A percentile compares a stretch with the other conserved stretches of the same genome.
phyloP scores from a whole-genome alignment of 208 protist species.

The Trypanosoma avium region DNA sequence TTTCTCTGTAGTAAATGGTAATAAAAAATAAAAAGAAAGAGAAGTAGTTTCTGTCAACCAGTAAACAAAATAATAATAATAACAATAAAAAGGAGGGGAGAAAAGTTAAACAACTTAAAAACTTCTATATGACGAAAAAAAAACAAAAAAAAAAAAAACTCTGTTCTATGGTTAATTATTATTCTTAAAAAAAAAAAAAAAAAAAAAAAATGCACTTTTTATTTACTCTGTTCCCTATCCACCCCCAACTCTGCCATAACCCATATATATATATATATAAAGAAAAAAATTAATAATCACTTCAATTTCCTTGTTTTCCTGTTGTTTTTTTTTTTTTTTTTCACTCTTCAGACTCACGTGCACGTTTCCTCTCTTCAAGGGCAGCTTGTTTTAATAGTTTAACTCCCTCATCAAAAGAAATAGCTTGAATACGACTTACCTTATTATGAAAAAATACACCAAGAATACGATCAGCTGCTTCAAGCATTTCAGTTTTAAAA shows the following conservation, averaged over 20 bases:
- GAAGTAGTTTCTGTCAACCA: too few relatives aligned
- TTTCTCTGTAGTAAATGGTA: too few relatives aligned
- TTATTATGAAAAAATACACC: constrained; percentile 96
- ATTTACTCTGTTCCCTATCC: too few relatives aligned
- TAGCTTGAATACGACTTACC: constrained; percentile 90
- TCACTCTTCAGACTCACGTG: constrained; percentile 40
- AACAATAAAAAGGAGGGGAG: constrained; percentile 9
- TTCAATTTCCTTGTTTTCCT: constrained; percentile 1
- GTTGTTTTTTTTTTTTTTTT: not conserved
- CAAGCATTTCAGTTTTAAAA: constrained; percentile 97
- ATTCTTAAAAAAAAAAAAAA: not conserved
- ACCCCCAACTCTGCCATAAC: too few relatives aligned
- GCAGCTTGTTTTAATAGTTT: constrained; percentile 64
- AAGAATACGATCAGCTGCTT: constrained; percentile 92
- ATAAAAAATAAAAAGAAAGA: constrained; percentile 8
- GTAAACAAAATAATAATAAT: constrained; percentile 1
- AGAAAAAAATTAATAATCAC: constrained; percentile 4
- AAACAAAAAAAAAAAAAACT: constrained; percentile 19
- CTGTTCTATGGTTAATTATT: not conserved
- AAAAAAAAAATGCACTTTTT: not conserved
- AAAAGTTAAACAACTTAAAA: not conserved
- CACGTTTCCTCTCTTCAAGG: constrained; percentile 55
- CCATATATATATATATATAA: too few relatives aligned
- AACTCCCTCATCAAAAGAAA: constrained; percentile 63
- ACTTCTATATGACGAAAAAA: constrained; percentile 11